Evolutionary conservation across 352 stramenopile genomes (phyloP), one percentile per base, ranked within the genome.

Genomic region (Blastocystis sp.): DNA sequence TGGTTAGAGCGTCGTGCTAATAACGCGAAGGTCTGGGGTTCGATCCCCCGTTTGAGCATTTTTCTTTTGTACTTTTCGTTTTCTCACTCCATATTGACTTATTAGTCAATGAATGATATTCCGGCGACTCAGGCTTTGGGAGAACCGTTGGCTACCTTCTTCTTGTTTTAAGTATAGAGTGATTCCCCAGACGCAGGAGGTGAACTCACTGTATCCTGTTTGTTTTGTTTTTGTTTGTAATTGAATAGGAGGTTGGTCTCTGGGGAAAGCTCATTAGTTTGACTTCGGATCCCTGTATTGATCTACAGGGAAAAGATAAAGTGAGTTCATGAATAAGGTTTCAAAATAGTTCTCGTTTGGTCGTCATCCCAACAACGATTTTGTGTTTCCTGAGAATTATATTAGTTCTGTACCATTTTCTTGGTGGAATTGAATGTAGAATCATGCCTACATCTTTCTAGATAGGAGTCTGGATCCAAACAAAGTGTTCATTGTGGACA

Each of bases 1-100:
- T 80, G 67, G 67, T 80, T 80, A 80, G 67, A 80, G 67, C 67
- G 67, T 80, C 67, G 67, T 80, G 67, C 67, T 80, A 80, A 80
- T 80, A 80, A 80, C 67, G 67, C 67, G 67, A 80, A 80, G 67
- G 67, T 80, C 67, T 80, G 11, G 67, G 67, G 67, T 80, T 80
- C 67, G 67, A 80, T 80, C 67, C 67, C 67, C 67, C 11, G 67
- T 58, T 80, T 80, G 67, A 80, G 43, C 51, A 83, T 87, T 87
- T 87, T 87, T 78, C 12, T 63, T 51, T 87, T 77, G 19, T 69
- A 39, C 37, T 6, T 46, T 69, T 69, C 59, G 7, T 39, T 69
- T 46, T 39, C 6, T 32, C 6, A 39, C 32, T 21, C 37, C 4
- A 14, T 21, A 39, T 43, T 46, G 24, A 69, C 24, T 32, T 46